Conservation (phyloP, 495 filamentous ascomycete genomes). For the Xanthoparmelia taractica region DNA sequence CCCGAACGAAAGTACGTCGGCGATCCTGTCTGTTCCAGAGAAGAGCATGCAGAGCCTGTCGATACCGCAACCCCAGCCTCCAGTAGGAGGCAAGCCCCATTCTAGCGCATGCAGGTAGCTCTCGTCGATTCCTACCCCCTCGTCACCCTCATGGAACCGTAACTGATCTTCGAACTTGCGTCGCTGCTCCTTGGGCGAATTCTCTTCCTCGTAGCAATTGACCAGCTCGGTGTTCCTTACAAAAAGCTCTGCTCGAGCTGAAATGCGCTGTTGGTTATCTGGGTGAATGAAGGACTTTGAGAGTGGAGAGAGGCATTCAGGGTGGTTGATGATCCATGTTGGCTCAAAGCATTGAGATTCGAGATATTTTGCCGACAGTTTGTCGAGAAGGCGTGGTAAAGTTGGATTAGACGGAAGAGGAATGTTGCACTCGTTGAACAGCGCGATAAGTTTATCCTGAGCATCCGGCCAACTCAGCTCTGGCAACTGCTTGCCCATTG, state of each 20-base stretch:
- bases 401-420: constrained; percentile 46
- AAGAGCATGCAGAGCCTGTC: constrained; percentile 89
- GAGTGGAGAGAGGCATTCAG: constrained; percentile 83
- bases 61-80: constrained; percentile 91
- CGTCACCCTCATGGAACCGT: constrained; percentile 22
- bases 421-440: constrained; percentile 52
- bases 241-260: constrained; percentile 85
- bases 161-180: constrained; percentile 68
- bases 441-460: constrained; percentile 42
- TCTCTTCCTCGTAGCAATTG: constrained; percentile 98
- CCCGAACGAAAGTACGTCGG: constrained; percentile 80
- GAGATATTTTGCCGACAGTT: constrained; percentile 66
- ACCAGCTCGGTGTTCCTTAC: constrained; percentile 70
- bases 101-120: constrained; percentile 75
- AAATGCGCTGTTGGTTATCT: constrained; percentile 55
- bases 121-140: constrained; percentile 59
- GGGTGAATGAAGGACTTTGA: constrained; percentile 70
- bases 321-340: constrained; percentile 88
- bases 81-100: constrained; percentile 84
- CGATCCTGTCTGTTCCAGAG: constrained; percentile 63
- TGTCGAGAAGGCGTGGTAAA: constrained; percentile 77
- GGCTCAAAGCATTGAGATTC: constrained; percentile 62
- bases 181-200: constrained; percentile 79
- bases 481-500: constrained; percentile 57
- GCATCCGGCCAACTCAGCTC: constrained; percentile 53